Conservation (phyloP, 805 yeast genomes). For the Metschnikowia matae region DNA sequence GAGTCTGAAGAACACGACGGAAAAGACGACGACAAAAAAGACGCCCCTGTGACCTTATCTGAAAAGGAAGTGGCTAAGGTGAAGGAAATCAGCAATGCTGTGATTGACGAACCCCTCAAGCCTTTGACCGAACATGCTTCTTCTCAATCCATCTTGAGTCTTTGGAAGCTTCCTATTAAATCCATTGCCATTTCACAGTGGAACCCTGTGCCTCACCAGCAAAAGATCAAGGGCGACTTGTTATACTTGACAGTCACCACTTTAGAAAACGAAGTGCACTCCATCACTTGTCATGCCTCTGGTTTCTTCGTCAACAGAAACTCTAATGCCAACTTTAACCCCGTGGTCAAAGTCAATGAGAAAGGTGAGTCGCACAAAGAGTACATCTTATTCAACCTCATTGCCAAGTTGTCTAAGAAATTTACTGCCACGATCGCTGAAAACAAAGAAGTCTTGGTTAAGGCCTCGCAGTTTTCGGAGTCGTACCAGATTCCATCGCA, state of each 20-base stretch:
- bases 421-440: conserved; percentile 50
- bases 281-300: conserved; percentile 70
- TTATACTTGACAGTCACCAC: conserved; percentile 72
- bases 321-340: conserved; percentile 66
- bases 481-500: conserved; percentile 60
- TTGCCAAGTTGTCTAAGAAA: conserved; percentile 61
- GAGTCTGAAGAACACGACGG: conserved; percentile 8
- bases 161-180: conserved; percentile 49
- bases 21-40: conserved; percentile 10
- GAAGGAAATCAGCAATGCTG: conserved; percentile 9
- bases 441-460: conserved; percentile 45
- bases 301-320: conserved; percentile 81
- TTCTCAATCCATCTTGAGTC: conserved; percentile 24
- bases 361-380: conserved; percentile 30
- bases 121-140: conserved; percentile 18
- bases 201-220: conserved; percentile 76
- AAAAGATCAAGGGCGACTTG: conserved; percentile 68
- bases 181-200: conserved; percentile 64
- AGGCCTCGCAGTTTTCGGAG: conserved; percentile 44
- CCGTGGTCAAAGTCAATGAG: conserved; percentile 45
- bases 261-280: conserved; percentile 73
- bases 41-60: conserved; percentile 5
- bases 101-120: conserved; percentile 5
- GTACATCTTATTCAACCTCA: conserved; percentile 57
- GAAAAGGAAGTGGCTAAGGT: conserved; percentile 29